Base-by-base conservation (phyloP, 768 basidiomycete genomes). In the Neoboletus subvelutipes region DNA sequence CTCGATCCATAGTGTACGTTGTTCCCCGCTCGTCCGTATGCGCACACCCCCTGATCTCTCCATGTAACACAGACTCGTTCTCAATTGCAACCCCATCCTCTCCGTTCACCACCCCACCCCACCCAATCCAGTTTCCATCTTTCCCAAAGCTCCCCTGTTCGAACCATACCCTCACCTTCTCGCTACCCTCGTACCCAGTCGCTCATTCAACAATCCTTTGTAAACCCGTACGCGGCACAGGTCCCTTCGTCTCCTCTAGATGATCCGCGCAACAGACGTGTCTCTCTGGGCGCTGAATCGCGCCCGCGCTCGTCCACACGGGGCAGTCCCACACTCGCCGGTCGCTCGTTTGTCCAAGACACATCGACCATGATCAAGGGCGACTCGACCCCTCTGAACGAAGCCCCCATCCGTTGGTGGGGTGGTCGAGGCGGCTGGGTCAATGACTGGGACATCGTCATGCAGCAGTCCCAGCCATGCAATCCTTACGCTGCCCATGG, bases 171-270 rank as follows among this genome's bases (percentile, higher is more conserved):
- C 3, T 58, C 64, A 2, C 36, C 49, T n/a, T 36, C 59, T 34
- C 56, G 52, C 24, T 64, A 43, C 15, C 24, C 50, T 33, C 57
- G 60, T 10, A 64, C 62, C 13, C 59, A 59, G 18, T 67, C 63
- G 1, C 49, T 59, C 17, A 57, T 65, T 18, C 63, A 66, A 1
- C 65, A 58, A 31, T 55, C 65, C 22, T 49, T 55, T 56, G 55
- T 34, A 12, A 56, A 39, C 10, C 20, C 54, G 5, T 36, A 37
- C 45, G 17, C 45, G 9, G 29, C 42, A 13, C 57, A 62, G 15
- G 33, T 37, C 1, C 5, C 49, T 28, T 20, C 62, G 4, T 50
- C 58, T 15, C 29, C 28, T 20, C 34, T 36, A 4, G 43, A 54
- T 20, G 40, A 33, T 31, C 18, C 4, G 15, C 55, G 50, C 20